Evolutionary conservation across 2,329 filamentous ascomycete species (phyloP).

Genomic region (Hypoxylon sp.): DNA sequence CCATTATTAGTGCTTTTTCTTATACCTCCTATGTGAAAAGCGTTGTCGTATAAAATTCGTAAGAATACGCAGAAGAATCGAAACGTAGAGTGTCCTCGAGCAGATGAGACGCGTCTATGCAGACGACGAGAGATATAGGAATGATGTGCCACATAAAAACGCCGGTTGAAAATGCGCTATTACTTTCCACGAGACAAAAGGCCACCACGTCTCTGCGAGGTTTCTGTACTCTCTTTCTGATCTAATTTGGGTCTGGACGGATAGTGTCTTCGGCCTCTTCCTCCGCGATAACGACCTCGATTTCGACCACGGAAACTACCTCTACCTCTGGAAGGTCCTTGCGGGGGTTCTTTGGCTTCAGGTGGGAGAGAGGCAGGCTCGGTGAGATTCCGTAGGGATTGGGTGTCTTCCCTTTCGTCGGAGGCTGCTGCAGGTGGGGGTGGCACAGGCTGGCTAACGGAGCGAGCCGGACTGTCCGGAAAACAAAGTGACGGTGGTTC

Average conservation of each 20-base stretch:
- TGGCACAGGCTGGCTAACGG: slow-evolving; percentile 49
- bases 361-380: slow-evolving; percentile 13
- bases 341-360: slow-evolving; percentile 26
- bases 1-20: slow-evolving; percentile 17
- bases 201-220: slow-evolving; percentile 26
- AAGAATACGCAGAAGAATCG: slow-evolving; percentile 29
- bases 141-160: slow-evolving; percentile 4
- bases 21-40: slow-evolving; percentile 25
- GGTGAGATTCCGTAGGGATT: slow-evolving; percentile 15
- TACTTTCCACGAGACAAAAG: slow-evolving; percentile 22
- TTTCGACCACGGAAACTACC: slow-evolving; percentile 45
- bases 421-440: slow-evolving; percentile 30
- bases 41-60: slow-evolving; percentile 23
- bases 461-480: slow-evolving; percentile 49
- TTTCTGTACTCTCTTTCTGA: slow-evolving; percentile 22
- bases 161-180: slow-evolving; percentile 1
- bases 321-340: slow-evolving; percentile 41
- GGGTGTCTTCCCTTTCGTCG: slow-evolving; percentile 1
- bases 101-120: slow-evolving; percentile 17
- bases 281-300: slow-evolving; percentile 49
- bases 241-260: slow-evolving; percentile 39
- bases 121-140: slow-evolving; percentile 17
- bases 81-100: slow-evolving; percentile 24
- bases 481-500: slow-evolving; percentile 42
- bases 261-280: slow-evolving; percentile 48